Evolutionary conservation across 306 rosid species (phyloP), one percentile per base, ranked within the genome.

Genomic region (Senna siamea): DNA sequence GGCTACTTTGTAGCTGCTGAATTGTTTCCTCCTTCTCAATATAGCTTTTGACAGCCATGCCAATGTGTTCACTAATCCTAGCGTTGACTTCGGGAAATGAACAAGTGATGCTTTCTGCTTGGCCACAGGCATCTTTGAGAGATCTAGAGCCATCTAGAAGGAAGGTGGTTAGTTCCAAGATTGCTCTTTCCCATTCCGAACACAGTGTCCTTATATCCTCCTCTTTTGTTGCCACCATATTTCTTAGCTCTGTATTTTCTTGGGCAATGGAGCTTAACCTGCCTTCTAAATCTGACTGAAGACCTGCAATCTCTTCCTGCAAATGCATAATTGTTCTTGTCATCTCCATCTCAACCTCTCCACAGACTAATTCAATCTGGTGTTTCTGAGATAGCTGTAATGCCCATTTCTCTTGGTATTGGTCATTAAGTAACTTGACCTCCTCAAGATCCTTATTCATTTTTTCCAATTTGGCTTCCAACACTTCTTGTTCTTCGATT

Each of bases 261-360:
- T 78, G 87, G 75, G 89, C 50, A 80, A 85, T 72, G 80, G 73
- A 60, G 51, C 60, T 80, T 70, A 91, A 70, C 72, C 81, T 91
- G 63, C 86, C 88, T 73, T 91, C 83, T 63, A 91, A 86, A 72
- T 89, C 92, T 70, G 79, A 73, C 75, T 88, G 97, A 78, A 91
- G 87, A 67, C 48, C 57, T 76, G 89, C 82, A 84, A 91, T 88
- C 87, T 91, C 93, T 81, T 89, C 96, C 84, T 94, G 98, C 80
- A 94, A 85, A 38, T 88, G 97, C 84, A 91, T 81, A 85, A 91
- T 91, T 74, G 97, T 89, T 68, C 81, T 87, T 44, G 93, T 87
- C 34, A 95, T 91, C 87, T 94, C 98, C 83, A 84, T 88, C 91
- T 94, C 98, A 76, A 88, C 97, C 68, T 94, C 95, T 80, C 88